Evolutionary conservation across 352 stramenopile species (phyloP).

Genomic region (Pythium aphanidermatum): DNA sequence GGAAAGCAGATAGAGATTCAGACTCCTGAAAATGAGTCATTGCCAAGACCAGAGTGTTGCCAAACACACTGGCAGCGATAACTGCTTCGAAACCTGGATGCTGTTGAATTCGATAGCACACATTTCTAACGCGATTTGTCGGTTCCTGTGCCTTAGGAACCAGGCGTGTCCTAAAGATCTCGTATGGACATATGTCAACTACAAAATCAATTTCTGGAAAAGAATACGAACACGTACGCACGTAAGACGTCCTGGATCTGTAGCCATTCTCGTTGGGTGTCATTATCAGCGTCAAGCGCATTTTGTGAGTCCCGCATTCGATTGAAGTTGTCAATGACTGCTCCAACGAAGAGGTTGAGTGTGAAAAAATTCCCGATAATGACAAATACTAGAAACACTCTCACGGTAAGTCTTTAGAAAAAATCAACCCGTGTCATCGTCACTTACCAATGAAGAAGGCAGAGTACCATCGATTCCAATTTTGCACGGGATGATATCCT

Average conservation of each 20-base stretch:
- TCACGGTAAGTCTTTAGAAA: background rate
- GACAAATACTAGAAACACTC: constrained; percentile 52
- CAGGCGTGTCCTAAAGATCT: constrained; percentile 22
- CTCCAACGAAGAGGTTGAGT: constrained; percentile 84
- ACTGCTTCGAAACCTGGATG: constrained; percentile 26
- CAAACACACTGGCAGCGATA: constrained; percentile 27
- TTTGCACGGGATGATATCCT: constrained; percentile 61
- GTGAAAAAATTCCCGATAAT: constrained; percentile 84
- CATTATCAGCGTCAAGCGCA: constrained; percentile 36
- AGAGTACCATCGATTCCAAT: constrained; percentile 56
- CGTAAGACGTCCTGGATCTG: constrained; percentile 35
- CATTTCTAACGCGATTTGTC: constrained; percentile 11
- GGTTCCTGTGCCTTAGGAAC: constrained; percentile 22
- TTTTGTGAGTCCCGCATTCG: constrained; percentile 40
- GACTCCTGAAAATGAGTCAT: constrained; percentile 33
- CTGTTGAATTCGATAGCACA: constrained; percentile 29
- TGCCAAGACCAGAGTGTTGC: constrained; percentile 36
- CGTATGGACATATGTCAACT: background rate
- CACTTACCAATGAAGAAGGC: constrained; percentile 67
- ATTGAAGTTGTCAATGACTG: constrained; percentile 88
- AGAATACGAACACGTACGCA: constrained; percentile 15
- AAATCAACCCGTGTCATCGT: background rate
- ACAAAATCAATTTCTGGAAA: background rate
- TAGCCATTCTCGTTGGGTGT: constrained; percentile 66
- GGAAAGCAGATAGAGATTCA: constrained; percentile 2